These are phyloP conservation scores for Coemansia sp. DNA, from an alignment of 192 early-diverging fungal genomes.

Conservation along the genomic window DNA sequence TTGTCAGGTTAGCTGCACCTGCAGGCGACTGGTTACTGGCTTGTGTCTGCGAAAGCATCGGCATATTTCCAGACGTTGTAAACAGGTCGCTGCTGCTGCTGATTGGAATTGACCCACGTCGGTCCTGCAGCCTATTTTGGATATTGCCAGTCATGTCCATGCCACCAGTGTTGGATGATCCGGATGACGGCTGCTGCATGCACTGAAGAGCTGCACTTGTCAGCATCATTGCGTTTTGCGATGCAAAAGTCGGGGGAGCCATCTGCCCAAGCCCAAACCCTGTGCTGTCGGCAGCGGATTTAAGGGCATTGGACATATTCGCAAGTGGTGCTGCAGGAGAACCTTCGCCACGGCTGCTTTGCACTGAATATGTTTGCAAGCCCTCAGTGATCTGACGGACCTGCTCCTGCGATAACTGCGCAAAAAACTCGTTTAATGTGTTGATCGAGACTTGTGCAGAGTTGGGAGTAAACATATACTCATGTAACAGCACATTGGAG, in stretches of 20 bases:
- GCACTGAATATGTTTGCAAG: slow-evolving; percentile 39
- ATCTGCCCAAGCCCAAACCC: neutral
- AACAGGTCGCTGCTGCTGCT: slow-evolving; percentile 48
- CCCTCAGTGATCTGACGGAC: slow-evolving; percentile 44
- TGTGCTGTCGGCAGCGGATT: neutral
- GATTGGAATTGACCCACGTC: slow-evolving; percentile 45
- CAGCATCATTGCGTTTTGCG: slow-evolving; percentile 13
- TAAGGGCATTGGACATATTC: neutral
- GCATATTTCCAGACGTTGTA: slow-evolving; percentile 24
- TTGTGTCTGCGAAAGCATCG: neutral
- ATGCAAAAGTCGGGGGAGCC: neutral
- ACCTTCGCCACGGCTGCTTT: slow-evolving; percentile 14
- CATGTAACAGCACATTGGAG: slow-evolving; percentile 1
- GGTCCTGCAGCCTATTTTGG: slow-evolving; percentile 16
- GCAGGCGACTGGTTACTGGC: neutral
- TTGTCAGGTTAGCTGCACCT: neutral
- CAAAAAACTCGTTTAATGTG: slow-evolving; percentile 46
- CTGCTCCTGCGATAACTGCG: slow-evolving; percentile 50
- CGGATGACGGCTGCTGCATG: slow-evolving; percentile 26
- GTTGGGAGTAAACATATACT: slow-evolving; percentile 39
- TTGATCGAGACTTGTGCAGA: slow-evolving; percentile 48
- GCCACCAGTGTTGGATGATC: neutral
- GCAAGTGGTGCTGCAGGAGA: neutral
- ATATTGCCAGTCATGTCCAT: slow-evolving; percentile 12
- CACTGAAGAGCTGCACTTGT: slow-evolving; percentile 30